phyloP scores from a whole-genome alignment of 306 rosid genomes.

The Glycyrrhiza uralensis region DNA sequence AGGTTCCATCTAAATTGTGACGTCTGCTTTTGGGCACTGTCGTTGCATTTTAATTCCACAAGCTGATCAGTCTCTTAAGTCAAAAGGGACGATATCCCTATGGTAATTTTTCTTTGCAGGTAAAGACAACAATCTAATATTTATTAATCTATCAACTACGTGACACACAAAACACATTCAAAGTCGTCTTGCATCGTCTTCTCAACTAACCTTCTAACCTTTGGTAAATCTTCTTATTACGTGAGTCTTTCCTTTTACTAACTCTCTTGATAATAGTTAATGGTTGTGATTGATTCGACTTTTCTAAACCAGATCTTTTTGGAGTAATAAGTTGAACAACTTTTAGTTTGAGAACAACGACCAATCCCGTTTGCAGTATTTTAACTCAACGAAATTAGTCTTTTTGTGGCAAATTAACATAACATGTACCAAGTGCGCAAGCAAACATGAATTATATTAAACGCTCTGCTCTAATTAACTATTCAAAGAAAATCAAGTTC shows the following conservation, averaged over 20 bases:
- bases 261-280: slow-evolving; percentile 29
- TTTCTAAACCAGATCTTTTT: slow-evolving; percentile 2
- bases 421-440: slow-evolving; percentile 7
- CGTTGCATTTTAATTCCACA: background rate
- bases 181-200: slow-evolving; percentile 27
- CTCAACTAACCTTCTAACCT: slow-evolving; percentile 35
- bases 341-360: slow-evolving; percentile 27
- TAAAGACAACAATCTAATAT: background rate
- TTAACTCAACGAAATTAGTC: slow-evolving; percentile 25
- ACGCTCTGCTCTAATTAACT: background rate
- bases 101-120: background rate
- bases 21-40: background rate
- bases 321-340: slow-evolving; percentile 33
- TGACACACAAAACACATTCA: background rate
- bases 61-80: background rate
- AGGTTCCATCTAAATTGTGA: slow-evolving; percentile 3
- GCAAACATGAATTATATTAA: background rate
- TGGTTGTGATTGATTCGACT: slow-evolving; percentile 4
- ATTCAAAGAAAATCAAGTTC: slow-evolving; percentile 21
- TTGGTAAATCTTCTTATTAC: slow-evolving; percentile 13
- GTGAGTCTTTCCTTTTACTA: slow-evolving; percentile 31
- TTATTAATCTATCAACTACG: background rate
- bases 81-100: background rate
- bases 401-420: background rate
- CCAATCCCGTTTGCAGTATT: slow-evolving; percentile 20